phyloP scores from a whole-genome alignment of 2,329 filamentous ascomycete genomes.

The Aspergillus transmontanensis region DNA sequence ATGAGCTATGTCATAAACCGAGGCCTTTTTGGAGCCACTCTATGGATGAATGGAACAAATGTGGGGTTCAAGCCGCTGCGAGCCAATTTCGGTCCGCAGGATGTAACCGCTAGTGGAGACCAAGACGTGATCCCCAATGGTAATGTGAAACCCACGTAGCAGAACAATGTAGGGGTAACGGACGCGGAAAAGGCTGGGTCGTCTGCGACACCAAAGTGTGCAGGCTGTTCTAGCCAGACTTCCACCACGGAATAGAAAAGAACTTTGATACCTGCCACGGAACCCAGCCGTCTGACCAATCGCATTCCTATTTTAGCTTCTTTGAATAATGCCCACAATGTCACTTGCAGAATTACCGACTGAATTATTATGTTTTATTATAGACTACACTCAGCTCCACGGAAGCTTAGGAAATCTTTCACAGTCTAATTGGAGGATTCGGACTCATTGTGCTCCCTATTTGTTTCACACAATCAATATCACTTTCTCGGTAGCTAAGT shows the following conservation, averaged over 20 bases:
- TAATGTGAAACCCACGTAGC: background rate
- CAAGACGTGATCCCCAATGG: background rate
- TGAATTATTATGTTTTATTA: constrained; percentile 5
- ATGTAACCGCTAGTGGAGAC: background rate
- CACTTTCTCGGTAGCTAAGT: background rate
- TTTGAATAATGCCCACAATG: constrained; percentile 3
- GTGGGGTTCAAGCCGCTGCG: background rate
- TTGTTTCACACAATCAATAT: constrained; percentile 3
- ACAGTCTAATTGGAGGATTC: constrained; percentile 4
- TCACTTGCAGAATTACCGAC: constrained; percentile 1
- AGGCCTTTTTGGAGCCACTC: background rate
- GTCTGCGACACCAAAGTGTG: constrained; percentile 3
- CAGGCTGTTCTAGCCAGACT: background rate
- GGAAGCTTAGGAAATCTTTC: constrained; percentile 4
- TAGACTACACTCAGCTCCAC: background rate
- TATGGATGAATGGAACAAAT: background rate
- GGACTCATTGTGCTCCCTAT: constrained; percentile 4
- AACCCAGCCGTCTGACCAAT: background rate
- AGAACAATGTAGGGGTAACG: background rate
- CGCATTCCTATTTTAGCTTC: background rate
- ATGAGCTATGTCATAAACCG: background rate
- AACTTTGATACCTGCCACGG: background rate
- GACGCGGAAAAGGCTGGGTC: constrained; percentile 1
- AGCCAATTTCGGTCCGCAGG: constrained; percentile 4
- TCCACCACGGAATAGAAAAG: background rate